phyloP scores from a whole-genome alignment of 306 rosid genomes.

The Purshia tridentata region DNA sequence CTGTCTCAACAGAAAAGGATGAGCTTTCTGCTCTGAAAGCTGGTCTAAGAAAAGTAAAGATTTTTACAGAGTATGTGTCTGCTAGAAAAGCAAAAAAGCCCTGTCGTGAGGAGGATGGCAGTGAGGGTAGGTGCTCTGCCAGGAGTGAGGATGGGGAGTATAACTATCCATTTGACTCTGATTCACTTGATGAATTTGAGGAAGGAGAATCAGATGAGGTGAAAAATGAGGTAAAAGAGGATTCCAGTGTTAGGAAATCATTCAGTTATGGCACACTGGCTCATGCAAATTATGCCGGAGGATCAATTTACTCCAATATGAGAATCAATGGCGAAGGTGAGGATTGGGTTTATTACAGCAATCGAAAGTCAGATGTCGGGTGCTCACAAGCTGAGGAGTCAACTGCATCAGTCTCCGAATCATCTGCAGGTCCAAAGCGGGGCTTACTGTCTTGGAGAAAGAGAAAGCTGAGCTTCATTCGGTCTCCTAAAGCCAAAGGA shows the following conservation, averaged over 20 bases:
- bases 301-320: conserved; percentile 59
- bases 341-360: conserved; percentile 89
- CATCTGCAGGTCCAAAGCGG: conserved; percentile 68
- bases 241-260: conserved; percentile 77
- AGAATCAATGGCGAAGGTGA: conserved; percentile 59
- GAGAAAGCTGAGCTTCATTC: conserved; percentile 91
- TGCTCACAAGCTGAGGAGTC: conserved; percentile 57
- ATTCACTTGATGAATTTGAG: conserved; percentile 85
- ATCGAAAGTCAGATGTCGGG: conserved; percentile 72
- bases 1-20: conserved; percentile 62
- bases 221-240: conserved; percentile 83
- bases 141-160: conserved; percentile 92
- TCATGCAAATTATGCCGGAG: conserved; percentile 80
- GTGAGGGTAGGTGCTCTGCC: conserved; percentile 80
- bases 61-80: conserved; percentile 76
- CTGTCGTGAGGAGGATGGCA: conserved; percentile 73
- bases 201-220: conserved; percentile 86
- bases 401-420: conserved; percentile 51
- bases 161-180: conserved; percentile 89
- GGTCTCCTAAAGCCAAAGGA: conserved; percentile 95
- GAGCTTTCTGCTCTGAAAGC: conserved; percentile 96
- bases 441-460: conserved; percentile 94
- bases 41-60: conserved; percentile 89
- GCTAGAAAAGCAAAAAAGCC: conserved; percentile 69
- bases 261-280: conserved; percentile 95